Base-by-base conservation (phyloP, 768 basidiomycete species). In the Arthromyces matolae region DNA sequence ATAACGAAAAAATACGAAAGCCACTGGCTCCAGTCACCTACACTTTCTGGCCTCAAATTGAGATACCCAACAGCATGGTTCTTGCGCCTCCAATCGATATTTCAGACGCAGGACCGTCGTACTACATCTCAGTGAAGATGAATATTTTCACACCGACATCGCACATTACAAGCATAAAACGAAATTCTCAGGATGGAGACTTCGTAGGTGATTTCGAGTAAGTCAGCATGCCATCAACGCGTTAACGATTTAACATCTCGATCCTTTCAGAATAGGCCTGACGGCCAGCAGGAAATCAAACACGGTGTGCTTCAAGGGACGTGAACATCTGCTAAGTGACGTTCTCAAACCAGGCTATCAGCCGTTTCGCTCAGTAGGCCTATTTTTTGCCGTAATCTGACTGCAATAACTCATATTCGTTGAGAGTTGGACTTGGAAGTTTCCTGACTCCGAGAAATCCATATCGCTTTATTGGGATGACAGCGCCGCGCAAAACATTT, bases 71-170 rank as follows among this genome's bases (percentile, higher is more conserved):
- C 45, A 64, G 64, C 35, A 75, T 73, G 72, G 57, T 68, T 3
- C 57, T 73, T 32, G 57, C 60, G 8, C 60, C 68, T 28, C 69
- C 71, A 35, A 55, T 60, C 13, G 60, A 55, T 54, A 40, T 58
- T 23, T 54, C 43, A 20, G 54, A 57, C 33, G 53, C 61, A n/a
- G 64, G 66, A 22, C 64, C 65, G 3, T 62, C 70, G 13, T 76
- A 76, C 38, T 71, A 70, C 45, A 72, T 79, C 19, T 67, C 71
- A 12, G 74, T 77, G 19, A 69, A 63, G 44, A 60, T 75, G 64
- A 77, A 78, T 55, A 75, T 74, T 53, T 77, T 78, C 52, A 74
- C 71, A 4, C 76, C 76, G 1, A 67, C 73, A 2, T 76, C 73
- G 7, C 70, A 69, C 54, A 73, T 76, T 22, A 78, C 77, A 0